Evolutionary conservation across 352 stramenopile species (phyloP), one percentile per base, ranked within the genome.

Genomic region (Phytopythium oedochilum): DNA sequence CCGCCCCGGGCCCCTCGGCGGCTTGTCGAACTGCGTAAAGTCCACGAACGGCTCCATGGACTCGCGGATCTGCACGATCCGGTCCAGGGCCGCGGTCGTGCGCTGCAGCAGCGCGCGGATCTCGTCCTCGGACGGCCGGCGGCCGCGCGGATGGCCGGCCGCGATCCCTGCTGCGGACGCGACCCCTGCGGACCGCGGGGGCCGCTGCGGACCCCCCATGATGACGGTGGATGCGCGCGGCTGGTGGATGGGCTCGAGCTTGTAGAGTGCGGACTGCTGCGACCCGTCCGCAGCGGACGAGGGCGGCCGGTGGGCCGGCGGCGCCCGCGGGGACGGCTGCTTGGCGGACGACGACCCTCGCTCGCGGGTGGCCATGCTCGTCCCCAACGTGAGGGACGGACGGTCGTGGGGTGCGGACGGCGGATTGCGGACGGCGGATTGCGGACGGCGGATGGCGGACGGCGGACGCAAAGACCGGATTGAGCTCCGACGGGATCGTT

Each of bases 21-120:
- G 66, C 56, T 75, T 85, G 48, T 85, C 71, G 56, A 90, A 92
- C 59, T 92, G 79, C 53, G 81, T 78, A 49, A 92, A 92, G 59
- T 92, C 83, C 29, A 92, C 80, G 18, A 88, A 61, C 20, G 75
- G 67, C 63, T 92, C 83, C 83, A 92, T 90, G 35, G 79, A 90
- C 64, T 92, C 78, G 47, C 83, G 79, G 53, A 92, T 92, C 53
- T 71, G 79, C 60, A 92, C 83, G 59, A 92, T 92, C 50, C 87
- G 88, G 66, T 90, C 76, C 53, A 92, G 72, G 29, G 83, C 83
- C 26, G 59, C 64, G 20, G 70, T 89, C 18, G 83, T 92, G 34
- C 80, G 79, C 52, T 75, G 63, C 45, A 92, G 60, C 42, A 92
- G 58, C 29, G 79, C 78, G 54, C 78, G 83, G 53, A 92, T 90